Evolutionary conservation across 2,329 filamentous ascomycete species (phyloP), one percentile per base, ranked within the genome.

Genomic region (Pestalotiopsis sp.): DNA sequence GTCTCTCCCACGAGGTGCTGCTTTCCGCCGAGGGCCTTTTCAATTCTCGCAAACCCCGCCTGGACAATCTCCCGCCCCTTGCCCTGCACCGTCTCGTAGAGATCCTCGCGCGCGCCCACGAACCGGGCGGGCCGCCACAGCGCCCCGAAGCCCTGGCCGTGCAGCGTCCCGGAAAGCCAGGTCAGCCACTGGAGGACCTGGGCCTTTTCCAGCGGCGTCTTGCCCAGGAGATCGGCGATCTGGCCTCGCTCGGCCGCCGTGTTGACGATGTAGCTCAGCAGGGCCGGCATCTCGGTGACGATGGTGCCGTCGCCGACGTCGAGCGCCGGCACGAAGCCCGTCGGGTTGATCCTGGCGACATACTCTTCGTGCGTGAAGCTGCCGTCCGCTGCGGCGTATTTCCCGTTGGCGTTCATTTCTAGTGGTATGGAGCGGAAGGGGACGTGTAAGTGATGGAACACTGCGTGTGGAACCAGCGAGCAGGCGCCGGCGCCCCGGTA

Each of bases 201-300:
- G 2, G 79, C 76, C 0, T 70, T 71, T 3, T 76, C 72, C 0
- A 78, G 13, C 0, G 61, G 2, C 0, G 67, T 68, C 1, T 61
- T n/a, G 0, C 79, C 79, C 0, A 77, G 41, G 0, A 81, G 68
- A 13, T 58, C 56, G 20, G 61, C 68, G 17, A 4, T 0, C 13
- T 14, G 23, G 23, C 57, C 23, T 2, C 57, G 4, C 4, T 13
- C 66, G 5, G 69, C 52, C 0, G 74, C 56, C 0, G 79, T 69
- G 0, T 74, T 74, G 2, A 75, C 74, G 61, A 80, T 75, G 71
- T 78, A 81, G 12, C 67, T 77, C 1, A 81, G 63, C 4, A 82
- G 69, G 3, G 79, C 80, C 0, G 76, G 74, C 65, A 77, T 71
- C 65, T 82, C 80, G 1, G 78, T 80, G 52, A 82, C 73, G 57